Evolutionary conservation across 495 filamentous ascomycete genomes (phyloP).

Genomic region (Neohortaea acidophila): DNA sequence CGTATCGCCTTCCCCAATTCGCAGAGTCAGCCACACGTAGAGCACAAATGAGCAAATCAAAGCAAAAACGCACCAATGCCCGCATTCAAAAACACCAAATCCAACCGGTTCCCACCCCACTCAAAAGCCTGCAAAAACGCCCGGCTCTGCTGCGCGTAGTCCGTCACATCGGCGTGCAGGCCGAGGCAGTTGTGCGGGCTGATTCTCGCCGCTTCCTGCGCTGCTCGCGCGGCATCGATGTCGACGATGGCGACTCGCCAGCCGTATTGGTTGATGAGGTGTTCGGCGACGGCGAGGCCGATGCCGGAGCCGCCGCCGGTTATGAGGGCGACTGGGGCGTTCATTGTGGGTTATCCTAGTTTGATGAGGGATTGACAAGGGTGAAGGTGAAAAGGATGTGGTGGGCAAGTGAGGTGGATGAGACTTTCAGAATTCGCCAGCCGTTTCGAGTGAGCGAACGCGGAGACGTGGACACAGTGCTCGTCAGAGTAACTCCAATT

Average conservation of each 20-base stretch:
- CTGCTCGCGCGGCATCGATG: conserved; percentile 15
- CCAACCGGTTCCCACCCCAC: conserved; percentile 20
- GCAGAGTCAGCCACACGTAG: too few relatives aligned
- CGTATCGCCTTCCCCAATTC: conserved; percentile 3
- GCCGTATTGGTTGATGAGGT: conserved; percentile 16
- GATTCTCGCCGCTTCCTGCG: conserved; percentile 3
- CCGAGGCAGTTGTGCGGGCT: conserved; percentile 14
- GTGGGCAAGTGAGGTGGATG: too few relatives aligned
- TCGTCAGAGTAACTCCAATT: too few relatives aligned
- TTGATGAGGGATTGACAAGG: too few relatives aligned
- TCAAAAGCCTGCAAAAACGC: conserved; percentile 28
- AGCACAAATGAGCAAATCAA: too few relatives aligned
- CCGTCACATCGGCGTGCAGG: conserved; percentile 24
- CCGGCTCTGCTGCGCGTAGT: conserved; percentile 24
- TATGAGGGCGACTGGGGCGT: conserved; percentile 8
- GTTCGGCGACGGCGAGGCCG: conserved; percentile 22
- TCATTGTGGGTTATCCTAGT: neutral
- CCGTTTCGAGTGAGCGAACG: too few relatives aligned
- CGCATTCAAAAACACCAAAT: conserved; percentile 22
- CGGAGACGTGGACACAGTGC: too few relatives aligned
- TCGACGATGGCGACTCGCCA: conserved; percentile 21
- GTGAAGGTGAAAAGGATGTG: too few relatives aligned
- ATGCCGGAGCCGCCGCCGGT: conserved; percentile 31
- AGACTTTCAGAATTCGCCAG: too few relatives aligned
- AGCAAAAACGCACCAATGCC: too few relatives aligned